Evolutionary conservation across 2,329 filamentous ascomycete species (phyloP).

Genomic region (Achaetomium macrosporum): DNA sequence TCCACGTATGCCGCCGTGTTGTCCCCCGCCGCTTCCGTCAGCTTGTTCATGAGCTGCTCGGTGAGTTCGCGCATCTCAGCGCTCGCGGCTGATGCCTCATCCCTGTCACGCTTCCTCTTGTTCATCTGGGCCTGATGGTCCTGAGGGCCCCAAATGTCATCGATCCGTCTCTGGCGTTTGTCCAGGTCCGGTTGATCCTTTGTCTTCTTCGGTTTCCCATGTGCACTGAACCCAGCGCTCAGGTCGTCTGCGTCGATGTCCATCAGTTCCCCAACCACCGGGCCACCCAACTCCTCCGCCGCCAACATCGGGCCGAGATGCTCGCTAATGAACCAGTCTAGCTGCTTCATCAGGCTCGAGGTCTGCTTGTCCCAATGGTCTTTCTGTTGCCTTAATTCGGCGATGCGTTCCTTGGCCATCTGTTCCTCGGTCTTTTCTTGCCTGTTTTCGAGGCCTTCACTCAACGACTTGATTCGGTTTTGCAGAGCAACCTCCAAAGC

Average conservation of each 20-base stretch:
- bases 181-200: conserved; percentile 41
- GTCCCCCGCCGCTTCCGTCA: conserved; percentile 49
- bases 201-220: conserved; percentile 49
- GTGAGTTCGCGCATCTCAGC: conserved; percentile 55
- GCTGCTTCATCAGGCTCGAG: conserved; percentile 52
- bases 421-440: conserved; percentile 56
- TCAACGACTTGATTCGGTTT: conserved; percentile 54
- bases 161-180: conserved; percentile 54
- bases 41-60: conserved; percentile 54
- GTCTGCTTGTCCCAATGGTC: conserved; percentile 56
- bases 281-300: conserved; percentile 76
- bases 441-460: conserved; percentile 49
- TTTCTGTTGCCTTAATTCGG: conserved; percentile 54
- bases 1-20: conserved; percentile 53
- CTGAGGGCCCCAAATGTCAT: conserved; percentile 54
- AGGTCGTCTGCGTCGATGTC: conserved; percentile 57
- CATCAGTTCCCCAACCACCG: conserved; percentile 69
- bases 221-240: conserved; percentile 53
- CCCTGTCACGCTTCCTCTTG: conserved; percentile 26
- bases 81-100: conserved; percentile 47
- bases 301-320: conserved; percentile 70
- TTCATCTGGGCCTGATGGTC: conserved; percentile 23
- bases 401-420: conserved; percentile 56
- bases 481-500: conserved; percentile 49
- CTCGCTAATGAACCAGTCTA: conserved; percentile 66